Evolutionary conservation across 495 filamentous ascomycete species (phyloP).

Genomic region (Cenococcum geophilum): DNA sequence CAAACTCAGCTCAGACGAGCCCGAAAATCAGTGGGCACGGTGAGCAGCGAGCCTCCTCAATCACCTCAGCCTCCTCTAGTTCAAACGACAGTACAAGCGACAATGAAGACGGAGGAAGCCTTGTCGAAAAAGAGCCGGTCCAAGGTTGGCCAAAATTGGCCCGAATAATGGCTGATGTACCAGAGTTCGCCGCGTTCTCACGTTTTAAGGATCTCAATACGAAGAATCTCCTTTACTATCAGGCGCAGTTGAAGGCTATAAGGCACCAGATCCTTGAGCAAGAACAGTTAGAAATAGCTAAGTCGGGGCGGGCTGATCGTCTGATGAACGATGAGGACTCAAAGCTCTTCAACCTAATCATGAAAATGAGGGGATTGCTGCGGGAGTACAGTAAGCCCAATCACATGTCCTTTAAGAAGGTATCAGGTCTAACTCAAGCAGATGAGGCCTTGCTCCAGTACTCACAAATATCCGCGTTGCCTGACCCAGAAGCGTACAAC

Average conservation of each 20-base stretch:
- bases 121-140: no score
- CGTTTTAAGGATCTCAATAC: slow-evolving; percentile 33
- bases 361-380: slow-evolving; percentile 3
- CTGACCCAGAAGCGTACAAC: no score
- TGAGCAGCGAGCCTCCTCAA: no score
- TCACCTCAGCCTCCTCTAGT: no score
- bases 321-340: not conserved
- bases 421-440: not conserved
- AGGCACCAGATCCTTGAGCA: not conserved
- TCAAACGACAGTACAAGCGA: no score
- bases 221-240: slow-evolving; percentile 37
- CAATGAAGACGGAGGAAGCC: no score
- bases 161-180: slow-evolving; percentile 23
- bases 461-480: no score
- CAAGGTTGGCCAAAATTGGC: slow-evolving; percentile 33
- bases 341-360: not conserved
- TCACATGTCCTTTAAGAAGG: no score
- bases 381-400: slow-evolving; percentile 9
- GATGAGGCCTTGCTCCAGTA: not conserved
- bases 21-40: no score
- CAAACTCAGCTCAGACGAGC: no score
- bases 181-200: slow-evolving; percentile 29
- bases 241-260: slow-evolving; percentile 8
- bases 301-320: not conserved
- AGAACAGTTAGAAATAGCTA: not conserved